Evolutionary conservation across 1,139 yeast species (phyloP), one percentile per base, ranked within the genome.

Genomic region (Sugiyamaella xylanicola): DNA sequence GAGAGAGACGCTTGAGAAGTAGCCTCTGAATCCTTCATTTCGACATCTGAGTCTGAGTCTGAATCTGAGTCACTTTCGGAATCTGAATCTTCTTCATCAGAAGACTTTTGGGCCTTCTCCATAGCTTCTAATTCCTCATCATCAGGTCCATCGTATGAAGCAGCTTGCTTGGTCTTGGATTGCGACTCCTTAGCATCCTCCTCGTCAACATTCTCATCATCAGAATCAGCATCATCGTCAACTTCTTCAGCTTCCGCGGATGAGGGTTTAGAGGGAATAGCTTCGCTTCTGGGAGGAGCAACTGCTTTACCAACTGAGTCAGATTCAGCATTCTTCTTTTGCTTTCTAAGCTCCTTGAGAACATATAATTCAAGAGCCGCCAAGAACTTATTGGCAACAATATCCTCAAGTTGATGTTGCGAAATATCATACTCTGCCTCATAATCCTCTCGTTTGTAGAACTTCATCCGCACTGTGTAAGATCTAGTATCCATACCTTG

Each of bases 141-240:
- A 73, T 91, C 97, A 27, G 97, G 97, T 17, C 85, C 97, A 63
- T 90, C 97, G 67, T 91, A 92, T 0, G 97, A 88, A 43, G 90
- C 96, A 22, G 95, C 85, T 74, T 91, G 95, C 69, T 90, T 90
- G 37, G 83, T 78, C 65, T 83, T 84, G 57, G 80, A 74, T 65
- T 78, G 80, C 61, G 77, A 74, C 65, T 78, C 82, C 59, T 84
- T 90, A 60, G 86, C 90, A 63, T 85, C 87, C 53, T 85, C 88
- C 66, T 57, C 59, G 32, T 58, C 61, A 41, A 60, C 61, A 37
- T 63, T 63, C 20, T 65, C 64, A 11, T 61, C 66, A 15, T 63
- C 65, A 41, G 59, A 57, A 42, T 59, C 64, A 55, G 60, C 65
- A 64, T 59, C 63, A 15, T 56, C 62, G 15, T 51, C 61, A 13